Conservation (phyloP, 345 rosid species). For the Turritis glabra region DNA sequence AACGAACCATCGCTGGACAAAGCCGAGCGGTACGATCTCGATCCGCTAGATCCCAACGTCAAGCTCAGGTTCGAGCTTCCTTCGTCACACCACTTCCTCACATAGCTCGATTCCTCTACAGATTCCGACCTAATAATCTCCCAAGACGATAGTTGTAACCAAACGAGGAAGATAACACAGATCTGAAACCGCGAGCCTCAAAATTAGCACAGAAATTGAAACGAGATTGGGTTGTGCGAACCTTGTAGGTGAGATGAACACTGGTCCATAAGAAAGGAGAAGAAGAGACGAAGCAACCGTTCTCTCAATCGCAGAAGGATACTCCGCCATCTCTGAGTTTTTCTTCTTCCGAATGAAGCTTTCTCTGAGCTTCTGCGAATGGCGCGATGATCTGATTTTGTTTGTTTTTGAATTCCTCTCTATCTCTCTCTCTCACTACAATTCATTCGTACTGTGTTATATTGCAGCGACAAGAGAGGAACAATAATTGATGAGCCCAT, state of each 20-base stretch:
- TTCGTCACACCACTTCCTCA: constrained; percentile 30
- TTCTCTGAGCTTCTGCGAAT: constrained; percentile 33
- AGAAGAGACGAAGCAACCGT: constrained; percentile 79
- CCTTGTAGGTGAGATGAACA: constrained; percentile 41
- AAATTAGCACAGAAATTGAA: constrained; percentile 1
- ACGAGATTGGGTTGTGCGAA: constrained; percentile 6
- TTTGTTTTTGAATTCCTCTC: constrained; percentile 26
- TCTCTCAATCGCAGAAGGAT: constrained; percentile 68
- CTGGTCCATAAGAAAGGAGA: constrained; percentile 53
- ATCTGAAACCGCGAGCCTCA: not conserved
- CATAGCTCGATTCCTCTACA: constrained; percentile 24
- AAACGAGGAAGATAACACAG: not conserved
- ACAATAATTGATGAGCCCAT: not conserved
- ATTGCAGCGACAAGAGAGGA: not conserved
- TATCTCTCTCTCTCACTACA: not conserved
- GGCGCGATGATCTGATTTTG: constrained; percentile 53
- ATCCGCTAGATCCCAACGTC: constrained; percentile 38
- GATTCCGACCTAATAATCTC: constrained; percentile 14
- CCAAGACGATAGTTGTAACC: not conserved
- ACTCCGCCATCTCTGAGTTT: constrained; percentile 41
- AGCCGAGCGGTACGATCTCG: constrained; percentile 46
- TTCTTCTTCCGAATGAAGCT: constrained; percentile 15
- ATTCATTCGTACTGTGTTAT: not conserved
- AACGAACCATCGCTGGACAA: constrained; percentile 48
- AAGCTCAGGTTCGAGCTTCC: constrained; percentile 49